phyloP scores from a whole-genome alignment of 1,139 yeast genomes.

The Sugiyamaella xylanicola region DNA sequence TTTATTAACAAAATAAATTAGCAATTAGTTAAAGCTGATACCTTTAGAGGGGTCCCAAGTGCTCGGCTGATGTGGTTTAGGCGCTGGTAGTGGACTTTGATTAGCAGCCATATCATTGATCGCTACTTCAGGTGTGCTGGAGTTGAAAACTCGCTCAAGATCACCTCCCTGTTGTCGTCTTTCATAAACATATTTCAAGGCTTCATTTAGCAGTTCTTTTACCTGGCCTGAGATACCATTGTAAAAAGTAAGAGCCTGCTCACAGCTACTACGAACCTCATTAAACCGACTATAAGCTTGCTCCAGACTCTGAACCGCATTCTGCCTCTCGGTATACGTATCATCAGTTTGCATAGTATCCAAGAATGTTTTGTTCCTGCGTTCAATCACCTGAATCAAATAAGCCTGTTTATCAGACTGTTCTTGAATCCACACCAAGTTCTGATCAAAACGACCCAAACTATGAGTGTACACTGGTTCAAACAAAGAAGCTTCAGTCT shows the following conservation, averaged over 20 bases:
- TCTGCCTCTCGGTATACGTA: constrained; percentile 47
- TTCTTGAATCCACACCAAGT: constrained; percentile 45
- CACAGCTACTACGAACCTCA: constrained; percentile 61
- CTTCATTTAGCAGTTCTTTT: constrained; percentile 50
- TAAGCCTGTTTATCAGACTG: constrained; percentile 49
- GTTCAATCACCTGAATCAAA: constrained; percentile 50
- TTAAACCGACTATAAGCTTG: constrained; percentile 54
- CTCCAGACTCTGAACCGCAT: constrained; percentile 58
- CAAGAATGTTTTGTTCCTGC: constrained; percentile 47
- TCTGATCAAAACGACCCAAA: constrained; percentile 45
- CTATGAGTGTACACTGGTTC: constrained; percentile 38
- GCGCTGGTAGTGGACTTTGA: constrained; percentile 20
- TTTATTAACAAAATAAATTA: background rate
- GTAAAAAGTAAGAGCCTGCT: constrained; percentile 74
- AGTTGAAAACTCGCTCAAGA: constrained; percentile 42
- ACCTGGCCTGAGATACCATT: constrained; percentile 59
- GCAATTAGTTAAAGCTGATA: constrained; percentile 40
- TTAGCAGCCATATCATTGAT: constrained; percentile 2
- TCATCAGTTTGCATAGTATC: constrained; percentile 38
- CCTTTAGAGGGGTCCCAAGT: constrained; percentile 45
- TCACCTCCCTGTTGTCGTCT: constrained; percentile 59
- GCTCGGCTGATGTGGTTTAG: constrained; percentile 23
- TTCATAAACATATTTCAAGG: constrained; percentile 56
- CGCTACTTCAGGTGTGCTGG: constrained; percentile 11
- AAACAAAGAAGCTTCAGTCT: constrained; percentile 37